Conservation (phyloP, 1,139 yeast genomes). For the Kluyveromyces sp. region DNA sequence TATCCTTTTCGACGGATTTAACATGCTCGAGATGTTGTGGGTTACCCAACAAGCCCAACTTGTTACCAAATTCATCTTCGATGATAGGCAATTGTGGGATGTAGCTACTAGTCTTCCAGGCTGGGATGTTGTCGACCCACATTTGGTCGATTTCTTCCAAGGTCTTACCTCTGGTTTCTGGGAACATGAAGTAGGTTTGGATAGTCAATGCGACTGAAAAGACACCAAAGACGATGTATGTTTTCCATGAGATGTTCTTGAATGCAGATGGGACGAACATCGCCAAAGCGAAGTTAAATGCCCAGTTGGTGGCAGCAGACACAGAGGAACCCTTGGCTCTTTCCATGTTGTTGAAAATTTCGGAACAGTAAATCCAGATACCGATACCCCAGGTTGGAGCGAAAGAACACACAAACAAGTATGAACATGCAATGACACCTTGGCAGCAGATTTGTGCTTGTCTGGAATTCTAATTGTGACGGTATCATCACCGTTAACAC, state of each 20-base stretch:
- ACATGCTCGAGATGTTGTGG: slow-evolving; percentile 9
- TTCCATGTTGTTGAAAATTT: slow-evolving; percentile 47
- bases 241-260: slow-evolving; percentile 39
- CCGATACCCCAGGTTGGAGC: slow-evolving; percentile 53
- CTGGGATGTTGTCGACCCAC: slow-evolving; percentile 46
- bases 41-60: slow-evolving; percentile 7
- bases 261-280: slow-evolving; percentile 42
- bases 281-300: slow-evolving; percentile 42
- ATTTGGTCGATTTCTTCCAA: slow-evolving; percentile 53
- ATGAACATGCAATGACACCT: slow-evolving; percentile 51
- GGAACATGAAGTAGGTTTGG: slow-evolving; percentile 48
- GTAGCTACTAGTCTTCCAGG: slow-evolving; percentile 38
- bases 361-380: slow-evolving; percentile 42
- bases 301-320: slow-evolving; percentile 34
- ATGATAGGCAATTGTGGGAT: slow-evolving; percentile 13
- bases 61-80: slow-evolving; percentile 12
- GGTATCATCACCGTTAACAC: slow-evolving; percentile 32
- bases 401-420: slow-evolving; percentile 47
- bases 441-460: slow-evolving; percentile 36
- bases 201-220: slow-evolving; percentile 45
- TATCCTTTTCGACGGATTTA: slow-evolving; percentile 5
- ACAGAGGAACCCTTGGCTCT: slow-evolving; percentile 43
- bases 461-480: slow-evolving; percentile 40
- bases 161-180: slow-evolving; percentile 57
- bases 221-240: slow-evolving; percentile 40